Evolutionary conservation across 2,329 filamentous ascomycete genomes (phyloP), one percentile per base, ranked within the genome.

Genomic region (Chaetomiaceae sp.): DNA sequence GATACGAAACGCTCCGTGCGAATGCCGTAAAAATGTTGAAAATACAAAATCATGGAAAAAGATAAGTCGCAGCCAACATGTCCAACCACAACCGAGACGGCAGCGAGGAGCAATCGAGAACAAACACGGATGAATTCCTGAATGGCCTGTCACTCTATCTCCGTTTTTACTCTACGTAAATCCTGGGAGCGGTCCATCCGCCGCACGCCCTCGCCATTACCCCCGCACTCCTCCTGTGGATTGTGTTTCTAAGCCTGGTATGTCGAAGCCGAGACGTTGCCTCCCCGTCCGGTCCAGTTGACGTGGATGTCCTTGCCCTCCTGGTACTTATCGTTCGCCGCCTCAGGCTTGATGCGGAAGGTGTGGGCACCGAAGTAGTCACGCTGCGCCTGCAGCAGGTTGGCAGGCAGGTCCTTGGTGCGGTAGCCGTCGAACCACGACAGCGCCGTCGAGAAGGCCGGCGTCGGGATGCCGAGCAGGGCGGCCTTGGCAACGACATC

Each of bases 341-440:
- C 64, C 73, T 91, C 86, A 51, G 87, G 85, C 84, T 93, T 91
- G 73, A 93, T 80, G 62, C 75, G 75, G 83, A 93, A 93, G 58
- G 87, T 93, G 78, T 93, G 87, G 56, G 87, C 87, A 69, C 93
- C 93, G 67, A 98, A 98, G 87, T 97, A 98, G 71, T 98, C 93
- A 77, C 93, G 87, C 81, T 98, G 93, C 48, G 91, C 93, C 78
- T 98, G 93, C 64, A 98, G 83, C 56, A 98, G 79, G 81, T 97
- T 98, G 78, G 93, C 93, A 51, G 93, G 93, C 60, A 98, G 83
- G 68, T 97, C 83, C 79, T 91, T 88, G 69, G 91, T 90, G 70
- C 93, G 86, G 83, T 97, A 96, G 56, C 93, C 93, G 68, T 98
- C 93, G 74, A 94, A 98, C 88, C 95, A 98, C 66, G 86, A 90